These are phyloP conservation scores for Ophiocordyceps camponoti-rufipedis DNA, from an alignment of 2,329 filamentous ascomycete species.

Conservation along the genomic window DNA sequence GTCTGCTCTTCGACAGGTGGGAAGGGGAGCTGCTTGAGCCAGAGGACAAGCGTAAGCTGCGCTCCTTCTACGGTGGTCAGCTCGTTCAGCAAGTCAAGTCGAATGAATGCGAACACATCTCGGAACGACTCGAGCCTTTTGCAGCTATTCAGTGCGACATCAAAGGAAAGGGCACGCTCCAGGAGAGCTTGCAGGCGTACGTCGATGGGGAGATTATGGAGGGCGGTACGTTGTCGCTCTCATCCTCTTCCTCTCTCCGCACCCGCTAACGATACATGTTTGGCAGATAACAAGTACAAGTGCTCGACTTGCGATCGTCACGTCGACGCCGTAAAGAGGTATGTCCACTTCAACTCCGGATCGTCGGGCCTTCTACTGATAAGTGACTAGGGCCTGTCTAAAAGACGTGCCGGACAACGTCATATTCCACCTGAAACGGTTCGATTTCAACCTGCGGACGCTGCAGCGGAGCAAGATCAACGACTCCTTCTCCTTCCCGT, in stretches of 20 bases:
- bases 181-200: slow-evolving; percentile 86
- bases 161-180: slow-evolving; percentile 68
- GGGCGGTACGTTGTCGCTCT: slow-evolving; percentile 37
- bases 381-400: slow-evolving; percentile 51
- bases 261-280: neutral
- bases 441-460: slow-evolving; percentile 62
- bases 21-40: slow-evolving; percentile 58
- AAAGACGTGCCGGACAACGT: slow-evolving; percentile 87
- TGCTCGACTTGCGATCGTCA: slow-evolving; percentile 78
- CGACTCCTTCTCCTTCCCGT: slow-evolving; percentile 79
- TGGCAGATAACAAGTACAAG: slow-evolving; percentile 88
- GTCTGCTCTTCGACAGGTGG: slow-evolving; percentile 78
- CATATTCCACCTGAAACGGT: slow-evolving; percentile 86
- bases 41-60: slow-evolving; percentile 54
- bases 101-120: slow-evolving; percentile 86
- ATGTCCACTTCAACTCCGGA: slow-evolving; percentile 4
- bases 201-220: slow-evolving; percentile 94
- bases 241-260: too few species aligned
- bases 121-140: slow-evolving; percentile 76
- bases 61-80: slow-evolving; percentile 78
- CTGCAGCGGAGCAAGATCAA: slow-evolving; percentile 85
- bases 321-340: slow-evolving; percentile 85
- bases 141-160: slow-evolving; percentile 94
- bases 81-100: slow-evolving; percentile 91
- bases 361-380: slow-evolving; percentile 2